Base-by-base conservation (phyloP, 2,329 filamentous ascomycete genomes). In the Alternaria gaisen region DNA sequence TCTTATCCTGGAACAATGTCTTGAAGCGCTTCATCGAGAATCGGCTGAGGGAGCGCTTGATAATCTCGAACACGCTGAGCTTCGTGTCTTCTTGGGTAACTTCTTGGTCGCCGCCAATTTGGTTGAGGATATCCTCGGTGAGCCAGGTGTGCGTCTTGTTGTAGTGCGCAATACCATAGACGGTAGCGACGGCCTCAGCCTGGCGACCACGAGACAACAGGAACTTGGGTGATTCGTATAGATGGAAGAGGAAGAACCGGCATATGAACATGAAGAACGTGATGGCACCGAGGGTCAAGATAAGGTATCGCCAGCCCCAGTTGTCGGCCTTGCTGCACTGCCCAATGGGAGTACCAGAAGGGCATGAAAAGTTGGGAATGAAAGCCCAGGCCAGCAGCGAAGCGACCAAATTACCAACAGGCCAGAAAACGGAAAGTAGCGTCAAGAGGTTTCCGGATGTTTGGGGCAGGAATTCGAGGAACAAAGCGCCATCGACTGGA, bases 151-250 rank as follows among this genome's bases (percentile, higher is more conserved):
- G 69, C 18, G 69, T 71, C 66, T 79, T 83, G 80, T 94, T 94
- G 71, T 88, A 86, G 73, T 86, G 85, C 2, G 93, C 92, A 60
- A 96, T 89, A 7, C 89, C 91, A 65, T 94, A 91, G 9, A 96
- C 87, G 1, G 93, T 91, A 3, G 88, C 90, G 2, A 96, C 91
- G 1, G 92, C 92, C 71, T 95, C 92, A 14, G 86, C 81, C 75
- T 96, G 90, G 7, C 91, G 87, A 36, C 91, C 91, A n/a, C 87
- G 85, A 20, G 89, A 90, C 10, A 96, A 86, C 24, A 96, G 83
- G 72, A 89, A 96, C 75, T 95, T 95, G 46, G 93, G 93, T 6
- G 92, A 95, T 75, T 97, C 93, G 74, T 91, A 92, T 12, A 96
- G 85, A 61, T 90, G 87, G 79, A 96, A 96, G 61, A 93, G 73